These are phyloP conservation scores for Fusarium sp. DNA, from an alignment of 2,329 filamentous ascomycete genomes.

Conservation along the genomic window DNA sequence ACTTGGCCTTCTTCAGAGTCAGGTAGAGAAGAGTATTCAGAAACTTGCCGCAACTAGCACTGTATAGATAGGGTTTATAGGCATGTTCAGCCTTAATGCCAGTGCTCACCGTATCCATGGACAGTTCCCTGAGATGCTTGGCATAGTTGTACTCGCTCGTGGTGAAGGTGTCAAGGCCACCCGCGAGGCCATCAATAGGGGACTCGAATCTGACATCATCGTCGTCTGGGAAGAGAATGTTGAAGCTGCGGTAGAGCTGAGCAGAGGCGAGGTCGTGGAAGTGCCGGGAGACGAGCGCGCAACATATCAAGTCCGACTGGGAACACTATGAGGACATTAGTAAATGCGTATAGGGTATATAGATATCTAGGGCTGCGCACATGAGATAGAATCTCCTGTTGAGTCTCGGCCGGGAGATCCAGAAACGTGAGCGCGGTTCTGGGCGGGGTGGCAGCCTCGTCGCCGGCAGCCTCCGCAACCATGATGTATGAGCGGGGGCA, in stretches of 20 bases:
- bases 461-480: slow-evolving; percentile 47
- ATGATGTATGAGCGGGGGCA: slow-evolving; percentile 45
- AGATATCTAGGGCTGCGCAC: slow-evolving; percentile 46
- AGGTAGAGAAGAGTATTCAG: slow-evolving; percentile 67
- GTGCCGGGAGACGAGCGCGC: slow-evolving; percentile 65
- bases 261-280: slow-evolving; percentile 66
- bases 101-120: slow-evolving; percentile 62
- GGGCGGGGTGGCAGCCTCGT: slow-evolving; percentile 40
- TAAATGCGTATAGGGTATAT: not conserved
- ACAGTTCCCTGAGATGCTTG: slow-evolving; percentile 62
- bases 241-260: slow-evolving; percentile 66
- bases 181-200: slow-evolving; percentile 64
- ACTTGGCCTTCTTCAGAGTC: slow-evolving; percentile 62
- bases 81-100: slow-evolving; percentile 62
- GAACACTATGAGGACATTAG: slow-evolving; percentile 54
- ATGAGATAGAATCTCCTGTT: slow-evolving; percentile 58
- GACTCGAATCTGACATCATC: slow-evolving; percentile 61
- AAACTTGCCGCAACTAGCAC: slow-evolving; percentile 67
- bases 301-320: slow-evolving; percentile 61
- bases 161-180: slow-evolving; percentile 66
- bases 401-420: slow-evolving; percentile 57
- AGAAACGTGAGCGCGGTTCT: slow-evolving; percentile 48
- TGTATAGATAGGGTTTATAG: slow-evolving; percentile 63
- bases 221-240: slow-evolving; percentile 68
- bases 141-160: slow-evolving; percentile 71